phyloP scores from a whole-genome alignment of 75 land plant species.

The Adiantum capillusveneris region DNA sequence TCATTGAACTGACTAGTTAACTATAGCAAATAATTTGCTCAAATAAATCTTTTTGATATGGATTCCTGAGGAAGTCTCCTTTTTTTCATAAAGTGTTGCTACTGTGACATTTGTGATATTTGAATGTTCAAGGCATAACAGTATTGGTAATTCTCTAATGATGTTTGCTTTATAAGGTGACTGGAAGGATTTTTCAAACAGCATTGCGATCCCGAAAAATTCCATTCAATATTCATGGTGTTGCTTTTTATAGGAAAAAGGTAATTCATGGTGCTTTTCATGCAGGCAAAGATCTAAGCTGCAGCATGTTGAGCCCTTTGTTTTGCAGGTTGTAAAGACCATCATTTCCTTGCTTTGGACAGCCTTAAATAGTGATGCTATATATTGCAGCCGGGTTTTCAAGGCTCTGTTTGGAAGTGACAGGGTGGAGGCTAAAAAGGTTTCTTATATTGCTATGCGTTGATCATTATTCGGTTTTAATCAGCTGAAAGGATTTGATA shows the following conservation, averaged over 20 bases:
- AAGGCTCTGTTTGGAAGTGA: conserved; percentile 74
- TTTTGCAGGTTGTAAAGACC: conserved; percentile 60
- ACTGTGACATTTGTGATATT: too few species aligned
- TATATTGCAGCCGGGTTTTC: conserved; percentile 56
- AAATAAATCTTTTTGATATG: too few species aligned
- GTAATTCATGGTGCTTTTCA: conserved; percentile 28
- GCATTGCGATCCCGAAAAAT: conserved; percentile 74
- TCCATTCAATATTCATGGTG: conserved; percentile 93
- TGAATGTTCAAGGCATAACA: too few species aligned
- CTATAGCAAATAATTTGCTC: too few species aligned
- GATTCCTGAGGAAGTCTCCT: too few species aligned
- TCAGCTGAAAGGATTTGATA: too few species aligned
- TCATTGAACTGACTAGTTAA: background rate
- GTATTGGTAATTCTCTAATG: too few species aligned
- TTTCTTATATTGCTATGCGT: conserved; percentile 10
- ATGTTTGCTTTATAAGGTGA: conserved; percentile 30
- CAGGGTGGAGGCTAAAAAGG: conserved; percentile 73
- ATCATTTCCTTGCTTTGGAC: conserved; percentile 77
- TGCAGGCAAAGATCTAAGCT: background rate
- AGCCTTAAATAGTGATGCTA: conserved; percentile 57
- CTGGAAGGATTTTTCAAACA: conserved; percentile 83
- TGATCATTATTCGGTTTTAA: too few species aligned
- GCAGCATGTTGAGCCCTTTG: background rate
- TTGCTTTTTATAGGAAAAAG: conserved; percentile 96
- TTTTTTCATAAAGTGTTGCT: too few species aligned